Evolutionary conservation across 805 yeast genomes (phyloP), one percentile per base, ranked within the genome.

Genomic region (Yamadazyma philogaea): DNA sequence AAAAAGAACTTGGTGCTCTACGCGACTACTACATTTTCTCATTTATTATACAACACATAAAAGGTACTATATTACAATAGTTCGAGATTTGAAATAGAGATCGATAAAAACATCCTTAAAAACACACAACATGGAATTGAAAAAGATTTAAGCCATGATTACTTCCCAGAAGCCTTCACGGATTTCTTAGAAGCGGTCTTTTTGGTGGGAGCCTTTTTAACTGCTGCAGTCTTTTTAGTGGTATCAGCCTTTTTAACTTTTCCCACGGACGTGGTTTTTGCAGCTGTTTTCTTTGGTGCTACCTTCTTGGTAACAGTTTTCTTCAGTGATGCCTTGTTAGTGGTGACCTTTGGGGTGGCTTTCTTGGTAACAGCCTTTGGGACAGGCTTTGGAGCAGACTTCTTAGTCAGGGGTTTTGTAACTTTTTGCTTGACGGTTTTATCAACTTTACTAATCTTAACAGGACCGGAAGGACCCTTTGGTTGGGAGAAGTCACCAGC

Each of bases 381-480:
- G n/a, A n/a, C n/a, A n/a, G n/a, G n/a, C 34, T 24, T 34, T 27
- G 46, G 38, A 16, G 44, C 44, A 16, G 40, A 42, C 20, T 45
- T 48, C 37, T 43, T 48, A 11, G 48, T 11, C 11, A 36, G 46
- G 39, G 56, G 53, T 42, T 50, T 53, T 46, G 55, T 43, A 49
- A 61, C 50, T 19, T 38, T 32, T 3, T 39, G 15, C 58, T 68
- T 69, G 34, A 57, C 55, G 17, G 56, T 56, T 37, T 61, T 61
- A 34, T 56, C 68, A 54, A 68, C 62, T 68, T 78, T 78, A 58
- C 68, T 72, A 47, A 84, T 63, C 66, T 87, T 86, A 50, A 87
- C 78, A 36, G 95, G 87, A 38, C 95, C 96, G 10, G 95, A 81
- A 15, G 96, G 83, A 37, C 96, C 96, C 69, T 87, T 87, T 60